A percentile compares a stretch with the other conserved stretches of the same genome.
Conservation (phyloP, 2,329 filamentous ascomycete species). For the Leptographium radiaticola region DNA sequence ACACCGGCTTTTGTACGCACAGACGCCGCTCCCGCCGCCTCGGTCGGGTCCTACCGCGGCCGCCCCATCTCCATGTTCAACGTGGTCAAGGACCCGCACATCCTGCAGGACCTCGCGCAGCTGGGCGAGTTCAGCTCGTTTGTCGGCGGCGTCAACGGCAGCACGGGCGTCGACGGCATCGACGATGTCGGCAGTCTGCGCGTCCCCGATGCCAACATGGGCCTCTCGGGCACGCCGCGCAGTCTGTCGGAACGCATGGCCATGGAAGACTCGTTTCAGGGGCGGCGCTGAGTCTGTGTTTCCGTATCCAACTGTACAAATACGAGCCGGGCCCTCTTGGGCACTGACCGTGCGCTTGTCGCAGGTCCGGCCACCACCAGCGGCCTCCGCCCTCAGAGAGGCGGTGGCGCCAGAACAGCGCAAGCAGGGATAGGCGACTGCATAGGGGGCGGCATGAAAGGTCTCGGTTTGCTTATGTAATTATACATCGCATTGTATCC, state of each 20-base stretch:
- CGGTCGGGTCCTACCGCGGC: conserved; percentile 28
- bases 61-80: conserved; percentile 20
- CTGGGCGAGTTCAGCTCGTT: conserved; percentile 25
- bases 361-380: too few relatives aligned
- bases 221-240: conserved; percentile 14
- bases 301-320: too few relatives aligned
- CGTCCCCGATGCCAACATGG: not conserved
- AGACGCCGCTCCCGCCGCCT: conserved; percentile 13
- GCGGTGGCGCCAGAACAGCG: too few relatives aligned
- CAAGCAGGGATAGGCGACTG: too few relatives aligned
- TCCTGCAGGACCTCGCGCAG: conserved; percentile 24
- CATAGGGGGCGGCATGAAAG: too few relatives aligned
- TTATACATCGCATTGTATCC: too few relatives aligned
- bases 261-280: conserved; percentile 11
- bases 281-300: not conserved
- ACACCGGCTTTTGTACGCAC: too few relatives aligned
- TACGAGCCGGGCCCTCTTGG: too few relatives aligned
- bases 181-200: not conserved
- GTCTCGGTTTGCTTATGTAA: too few relatives aligned
- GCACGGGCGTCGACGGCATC: conserved; percentile 15
- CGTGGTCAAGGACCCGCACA: conserved; percentile 23
- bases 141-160: conserved; percentile 26
- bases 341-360: too few relatives aligned
- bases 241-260: conserved; percentile 21
- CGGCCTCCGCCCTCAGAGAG: too few relatives aligned